Evolutionary conservation across 306 rosid genomes (phyloP).

Genomic region (Quercus ilex): DNA sequence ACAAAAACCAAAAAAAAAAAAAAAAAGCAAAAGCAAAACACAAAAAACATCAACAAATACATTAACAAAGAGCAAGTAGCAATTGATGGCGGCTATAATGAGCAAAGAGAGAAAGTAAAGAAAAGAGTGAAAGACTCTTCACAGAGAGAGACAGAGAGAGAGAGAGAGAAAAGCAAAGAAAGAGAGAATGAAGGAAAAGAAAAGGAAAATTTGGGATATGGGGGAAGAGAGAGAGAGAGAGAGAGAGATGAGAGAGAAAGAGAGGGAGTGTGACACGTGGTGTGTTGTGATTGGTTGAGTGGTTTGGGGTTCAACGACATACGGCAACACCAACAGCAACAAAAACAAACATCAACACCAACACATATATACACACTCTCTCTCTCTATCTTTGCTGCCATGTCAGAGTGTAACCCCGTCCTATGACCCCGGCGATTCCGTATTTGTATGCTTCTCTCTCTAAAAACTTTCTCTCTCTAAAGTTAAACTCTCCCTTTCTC

Average conservation of each 20-base stretch:
- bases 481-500: conserved; percentile 26
- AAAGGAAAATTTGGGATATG: neutral
- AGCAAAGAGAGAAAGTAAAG: neutral
- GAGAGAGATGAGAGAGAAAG: neutral
- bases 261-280: conserved; percentile 47
- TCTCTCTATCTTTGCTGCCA: conserved; percentile 66
- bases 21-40: neutral
- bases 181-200: neutral
- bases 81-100: conserved; percentile 4
- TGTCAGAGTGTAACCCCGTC: conserved; percentile 93
- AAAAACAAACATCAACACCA: conserved; percentile 30
- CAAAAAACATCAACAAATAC: neutral
- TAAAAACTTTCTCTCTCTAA: conserved; percentile 43
- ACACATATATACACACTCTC: conserved; percentile 15
- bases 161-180: neutral
- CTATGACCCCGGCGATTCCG: conserved; percentile 94
- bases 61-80: neutral
- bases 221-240: neutral
- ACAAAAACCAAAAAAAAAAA: neutral
- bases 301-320: conserved; percentile 34
- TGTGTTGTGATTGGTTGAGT: conserved; percentile 33
- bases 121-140: neutral
- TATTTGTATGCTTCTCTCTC: conserved; percentile 64
- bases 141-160: neutral
- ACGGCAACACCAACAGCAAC: conserved; percentile 35